Conservation (phyloP, 345 rosid genomes). For the Linum tenue region DNA sequence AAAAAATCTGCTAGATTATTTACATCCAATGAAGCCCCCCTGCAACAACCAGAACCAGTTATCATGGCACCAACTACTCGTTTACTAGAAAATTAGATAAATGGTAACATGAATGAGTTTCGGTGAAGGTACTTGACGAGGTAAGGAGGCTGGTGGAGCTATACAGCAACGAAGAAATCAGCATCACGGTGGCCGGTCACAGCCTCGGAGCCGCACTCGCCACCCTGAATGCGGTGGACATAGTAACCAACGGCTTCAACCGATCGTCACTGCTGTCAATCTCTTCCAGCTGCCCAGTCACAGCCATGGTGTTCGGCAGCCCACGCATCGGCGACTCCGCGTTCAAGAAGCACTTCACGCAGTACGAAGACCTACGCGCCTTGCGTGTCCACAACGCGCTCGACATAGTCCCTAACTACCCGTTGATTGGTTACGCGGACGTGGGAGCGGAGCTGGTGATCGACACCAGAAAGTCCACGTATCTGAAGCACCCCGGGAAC, state of each 20-base stretch:
- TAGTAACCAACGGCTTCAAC: conserved; percentile 26
- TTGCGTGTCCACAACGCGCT: conserved; percentile 28
- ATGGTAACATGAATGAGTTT: no score
- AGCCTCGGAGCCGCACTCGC: conserved; percentile 28
- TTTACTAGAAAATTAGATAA: no score
- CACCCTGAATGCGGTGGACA: conserved; percentile 26
- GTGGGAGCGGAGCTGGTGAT: conserved; percentile 30
- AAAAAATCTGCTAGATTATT: no score
- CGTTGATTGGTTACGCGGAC: conserved; percentile 11
- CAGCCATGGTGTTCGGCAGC: conserved; percentile 33
- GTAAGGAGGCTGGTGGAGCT: conserved; percentile 26
- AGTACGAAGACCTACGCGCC: conserved; percentile 18
- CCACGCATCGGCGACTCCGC: conserved; percentile 29
- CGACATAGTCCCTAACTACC: conserved; percentile 28
- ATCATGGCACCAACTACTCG: no score
- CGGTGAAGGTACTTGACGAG: conserved; percentile 28
- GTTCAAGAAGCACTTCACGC: conserved; percentile 20
- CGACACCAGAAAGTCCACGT: conserved; percentile 30
- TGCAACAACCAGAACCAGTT: no score
- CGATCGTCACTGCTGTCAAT: conserved; percentile 15
- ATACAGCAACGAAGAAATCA: no score
- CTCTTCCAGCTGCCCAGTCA: conserved; percentile 18
- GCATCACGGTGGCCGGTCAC: conserved; percentile 20
- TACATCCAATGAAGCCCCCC: no score
- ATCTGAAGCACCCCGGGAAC: conserved; percentile 16